Evolutionary conservation across 2,329 filamentous ascomycete species (phyloP).

Genomic region (Penicillium sp.): DNA sequence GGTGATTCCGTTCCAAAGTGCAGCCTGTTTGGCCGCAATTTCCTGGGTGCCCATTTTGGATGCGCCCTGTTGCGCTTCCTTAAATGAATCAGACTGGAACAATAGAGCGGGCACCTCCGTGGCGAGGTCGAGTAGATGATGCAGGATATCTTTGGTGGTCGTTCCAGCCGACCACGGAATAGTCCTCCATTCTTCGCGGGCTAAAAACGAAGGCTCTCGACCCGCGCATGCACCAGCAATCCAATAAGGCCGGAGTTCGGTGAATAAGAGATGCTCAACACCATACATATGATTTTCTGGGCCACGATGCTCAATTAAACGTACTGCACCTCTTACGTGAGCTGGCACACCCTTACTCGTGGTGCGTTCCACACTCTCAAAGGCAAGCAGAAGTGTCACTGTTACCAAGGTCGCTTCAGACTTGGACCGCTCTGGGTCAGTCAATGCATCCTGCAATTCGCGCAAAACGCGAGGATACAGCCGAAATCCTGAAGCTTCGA

Average conservation of each 20-base stretch:
- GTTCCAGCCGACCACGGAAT: slow-evolving; percentile 41
- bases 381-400: slow-evolving; percentile 39
- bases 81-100: slow-evolving; percentile 32
- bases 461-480: slow-evolving; percentile 38
- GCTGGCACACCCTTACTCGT: slow-evolving; percentile 32
- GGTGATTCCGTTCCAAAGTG: slow-evolving; percentile 37
- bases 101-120: slow-evolving; percentile 36
- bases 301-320: slow-evolving; percentile 40
- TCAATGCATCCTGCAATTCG: slow-evolving; percentile 37
- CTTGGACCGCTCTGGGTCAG: slow-evolving; percentile 37
- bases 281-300: slow-evolving; percentile 42
- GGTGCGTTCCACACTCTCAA: slow-evolving; percentile 42
- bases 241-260: slow-evolving; percentile 42
- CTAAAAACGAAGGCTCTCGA: slow-evolving; percentile 38
- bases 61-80: slow-evolving; percentile 19
- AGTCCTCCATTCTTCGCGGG: slow-evolving; percentile 40
- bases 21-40: slow-evolving; percentile 31
- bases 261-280: slow-evolving; percentile 40
- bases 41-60: slow-evolving; percentile 31
- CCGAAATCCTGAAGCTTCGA: slow-evolving; percentile 35
- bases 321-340: slow-evolving; percentile 37
- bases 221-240: slow-evolving; percentile 31
- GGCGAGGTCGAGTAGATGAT: slow-evolving; percentile 38
- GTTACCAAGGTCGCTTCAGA: slow-evolving; percentile 41
- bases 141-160: slow-evolving; percentile 37